Base-by-base conservation (phyloP, 2,329 filamentous ascomycete species). In the Didymella keratinophila region DNA sequence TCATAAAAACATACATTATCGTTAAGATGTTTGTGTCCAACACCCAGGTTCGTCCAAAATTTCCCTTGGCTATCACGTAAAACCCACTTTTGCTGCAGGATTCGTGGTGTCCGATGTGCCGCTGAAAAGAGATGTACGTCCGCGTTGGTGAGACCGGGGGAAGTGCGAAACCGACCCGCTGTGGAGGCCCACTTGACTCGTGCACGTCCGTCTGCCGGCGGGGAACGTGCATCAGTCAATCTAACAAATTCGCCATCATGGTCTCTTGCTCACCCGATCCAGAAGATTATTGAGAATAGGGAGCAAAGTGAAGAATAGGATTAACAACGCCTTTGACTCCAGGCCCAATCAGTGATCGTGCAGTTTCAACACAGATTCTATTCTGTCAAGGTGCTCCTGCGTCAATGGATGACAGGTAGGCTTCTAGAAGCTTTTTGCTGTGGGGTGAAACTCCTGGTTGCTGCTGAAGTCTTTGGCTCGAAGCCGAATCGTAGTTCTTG, bases 101-200 rank as follows among this genome's bases (percentile, higher is more conserved):
- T 10, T 37, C 49, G 37, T 37, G 30, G 18, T 44, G 10, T 45
- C 49, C 49, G 49, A 52, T 16, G 18, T 32, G 21, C 25, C 23
- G 30, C 55, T 53, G 10, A 14, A 58, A 45, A 27, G 14, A 58
- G 55, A 32, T 41, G 30, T 48, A 44, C 21, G 27, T 20, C 55
- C 55, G 55, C 36, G 30, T 32, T 43, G 39, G 49, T 52, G 44
- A 44, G 43, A 52, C 37, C 34, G 43, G 43, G 34, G 30, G 16
- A n/a, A 39, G n/a, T 39, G 18, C 36, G 18, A 20, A 39, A 20
- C 36, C n/a, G 36, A 39, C n/a, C 49, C 49, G 49, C 30, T 16
- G 49, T 53, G 55, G 55, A 30, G 44, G 44, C 49, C 27, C 21
- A 37, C 43, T 34, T 39, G 55, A 53, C 44, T 52, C 44, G 39